Base-by-base conservation (phyloP, 148 eudicot species). In the Persicaria maculosa region DNA sequence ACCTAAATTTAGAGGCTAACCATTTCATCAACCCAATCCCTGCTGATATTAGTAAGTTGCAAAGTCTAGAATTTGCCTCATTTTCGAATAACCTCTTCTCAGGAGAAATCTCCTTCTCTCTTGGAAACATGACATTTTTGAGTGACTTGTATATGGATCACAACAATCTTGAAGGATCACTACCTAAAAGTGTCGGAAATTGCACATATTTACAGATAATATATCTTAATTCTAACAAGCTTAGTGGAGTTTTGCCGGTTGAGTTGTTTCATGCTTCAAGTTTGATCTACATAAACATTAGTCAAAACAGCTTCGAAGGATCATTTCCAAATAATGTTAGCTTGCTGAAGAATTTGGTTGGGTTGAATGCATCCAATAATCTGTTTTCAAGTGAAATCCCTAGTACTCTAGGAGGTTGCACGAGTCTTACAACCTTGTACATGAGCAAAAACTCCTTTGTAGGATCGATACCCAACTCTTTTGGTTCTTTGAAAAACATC, bases 141-240 rank as follows among this genome's bases (percentile, higher is more conserved):
- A 72, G 15, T 40, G 2, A 0, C 17, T 40, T 82, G 6, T 14
- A n/a, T 36, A 22, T 84, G 20, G 72, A 73, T 6, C 7, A 10
- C 16, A 82, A 86, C 62, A 36, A 45, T n/a, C 77, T 84, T 7
- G 44, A 76, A 11, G 84, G 87, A 1, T 48, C 40, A 11, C 81
- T 86, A 44, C 89, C 89, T 31, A 14, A 78, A 31, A 20, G 50
- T 22, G 7, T 84, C 7, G 87, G 83, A 48, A 78, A 77, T n/a
- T 86, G 85, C 43, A 40, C 53, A 40, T 72, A 70, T 10, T 52
- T 86, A 15, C 31, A 61, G 36, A 50, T 7, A 0, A 47, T 83
- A 67, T 50, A 75, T 74, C 74, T 83, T 47, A 72, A 81, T 52
- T 0, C 9, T 1, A 86, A 81, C 58, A 72, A 72, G 16, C 71